Conservation (phyloP, 1,139 yeast genomes). For the Yamadazyma dendronema region DNA sequence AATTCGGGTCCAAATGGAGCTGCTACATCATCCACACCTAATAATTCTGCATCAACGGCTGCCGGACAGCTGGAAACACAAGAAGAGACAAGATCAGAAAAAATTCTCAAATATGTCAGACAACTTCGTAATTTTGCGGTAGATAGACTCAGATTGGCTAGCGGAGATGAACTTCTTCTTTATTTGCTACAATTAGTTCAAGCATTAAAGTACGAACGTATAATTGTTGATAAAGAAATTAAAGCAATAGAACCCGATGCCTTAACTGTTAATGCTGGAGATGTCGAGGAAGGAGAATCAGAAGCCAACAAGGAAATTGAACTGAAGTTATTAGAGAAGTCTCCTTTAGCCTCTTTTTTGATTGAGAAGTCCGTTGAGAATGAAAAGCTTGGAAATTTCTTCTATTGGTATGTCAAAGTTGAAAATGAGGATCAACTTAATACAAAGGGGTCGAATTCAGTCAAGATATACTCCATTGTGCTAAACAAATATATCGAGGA, state of each 20-base stretch:
- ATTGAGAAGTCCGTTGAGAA: constrained; percentile 70
- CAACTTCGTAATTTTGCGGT: constrained; percentile 82
- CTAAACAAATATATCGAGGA: constrained; percentile 41
- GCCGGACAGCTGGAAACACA: constrained; percentile 9
- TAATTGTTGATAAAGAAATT: constrained; percentile 21
- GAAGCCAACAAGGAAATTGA: constrained; percentile 5
- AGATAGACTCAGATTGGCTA: constrained; percentile 72
- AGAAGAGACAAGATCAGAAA: constrained; percentile 30
- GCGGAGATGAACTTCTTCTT: constrained; percentile 74
- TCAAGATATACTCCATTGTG: constrained; percentile 32
- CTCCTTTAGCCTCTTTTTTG: constrained; percentile 77
- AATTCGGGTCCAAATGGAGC: neutral
- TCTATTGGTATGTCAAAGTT: constrained; percentile 90
- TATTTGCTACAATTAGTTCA: constrained; percentile 89
- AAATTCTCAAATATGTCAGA: constrained; percentile 33
- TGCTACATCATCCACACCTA: constrained; percentile 10
- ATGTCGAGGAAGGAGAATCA: constrained; percentile 11
- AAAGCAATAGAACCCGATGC: constrained; percentile 8
- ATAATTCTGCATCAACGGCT: constrained; percentile 4
- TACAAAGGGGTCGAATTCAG: constrained; percentile 12
- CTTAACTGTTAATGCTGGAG: constrained; percentile 9
- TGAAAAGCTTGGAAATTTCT: constrained; percentile 69
- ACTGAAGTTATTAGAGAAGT: constrained; percentile 21
- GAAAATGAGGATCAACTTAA: constrained; percentile 71
- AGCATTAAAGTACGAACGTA: constrained; percentile 74